Evolutionary conservation across 1,139 yeast species (phyloP).

Genomic region (Candida sojae): DNA sequence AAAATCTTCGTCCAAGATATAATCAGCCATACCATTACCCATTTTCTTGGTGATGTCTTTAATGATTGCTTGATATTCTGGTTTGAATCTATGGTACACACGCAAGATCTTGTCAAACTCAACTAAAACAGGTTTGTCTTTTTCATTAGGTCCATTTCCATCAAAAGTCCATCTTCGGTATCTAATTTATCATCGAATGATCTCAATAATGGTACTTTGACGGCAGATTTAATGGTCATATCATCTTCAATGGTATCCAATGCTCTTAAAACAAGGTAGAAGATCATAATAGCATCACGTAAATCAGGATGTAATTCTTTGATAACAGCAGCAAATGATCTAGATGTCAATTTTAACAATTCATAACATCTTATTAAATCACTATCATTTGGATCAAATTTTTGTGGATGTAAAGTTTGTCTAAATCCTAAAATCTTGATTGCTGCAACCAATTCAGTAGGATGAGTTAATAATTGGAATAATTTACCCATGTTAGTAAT

Average conservation of each 20-base stretch:
- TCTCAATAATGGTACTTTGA: conserved; percentile 76
- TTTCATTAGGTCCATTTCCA: conserved; percentile 74
- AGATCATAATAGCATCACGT: conserved; percentile 77
- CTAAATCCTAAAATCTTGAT: conserved; percentile 60
- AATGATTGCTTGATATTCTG: conserved; percentile 77
- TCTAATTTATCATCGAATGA: conserved; percentile 63
- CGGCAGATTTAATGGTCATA: conserved; percentile 73
- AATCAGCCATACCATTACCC: conserved; percentile 99
- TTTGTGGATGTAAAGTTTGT: conserved; percentile 46
- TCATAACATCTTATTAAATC: conserved; percentile 64
- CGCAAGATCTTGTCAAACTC: conserved; percentile 69
- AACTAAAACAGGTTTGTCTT: conserved; percentile 76
- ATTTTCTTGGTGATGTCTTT: conserved; percentile 74
- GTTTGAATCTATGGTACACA: conserved; percentile 73
- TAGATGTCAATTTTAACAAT: conserved; percentile 68
- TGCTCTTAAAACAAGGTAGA: conserved; percentile 84
- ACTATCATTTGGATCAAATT: conserved; percentile 16
- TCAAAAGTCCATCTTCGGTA: conserved; percentile 78
- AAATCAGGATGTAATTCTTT: conserved; percentile 89
- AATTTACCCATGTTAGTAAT: conserved; percentile 59
- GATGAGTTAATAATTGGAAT: conserved; percentile 66
- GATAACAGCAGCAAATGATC: conserved; percentile 93
- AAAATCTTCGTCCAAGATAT: conserved; percentile 75
- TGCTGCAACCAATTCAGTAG: conserved; percentile 70
- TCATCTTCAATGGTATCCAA: conserved; percentile 97